These are phyloP conservation scores for Cystobasidium sp. DNA, from an alignment of 1,284 basidiomycete genomes.

Conservation along the genomic window DNA sequence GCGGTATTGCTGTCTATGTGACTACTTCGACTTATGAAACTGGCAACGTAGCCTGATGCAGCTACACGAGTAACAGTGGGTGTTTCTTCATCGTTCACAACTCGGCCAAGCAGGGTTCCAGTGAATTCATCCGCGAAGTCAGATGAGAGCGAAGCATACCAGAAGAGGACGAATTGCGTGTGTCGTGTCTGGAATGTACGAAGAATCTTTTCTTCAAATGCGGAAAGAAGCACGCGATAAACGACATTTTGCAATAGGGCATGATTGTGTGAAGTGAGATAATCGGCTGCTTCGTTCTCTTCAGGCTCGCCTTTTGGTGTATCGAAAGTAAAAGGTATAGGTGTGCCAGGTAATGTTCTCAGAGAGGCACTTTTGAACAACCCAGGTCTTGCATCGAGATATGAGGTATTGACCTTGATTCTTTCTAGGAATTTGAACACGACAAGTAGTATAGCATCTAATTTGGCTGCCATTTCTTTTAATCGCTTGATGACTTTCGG, in stretches of 20 bases:
- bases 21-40: conserved; percentile 85
- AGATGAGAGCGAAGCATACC: conserved; percentile 85
- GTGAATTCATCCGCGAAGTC: conserved; percentile 92
- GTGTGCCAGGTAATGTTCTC: conserved; percentile 52
- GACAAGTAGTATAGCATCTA: conserved; percentile 84
- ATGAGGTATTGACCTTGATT: conserved; percentile 3
- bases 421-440: conserved; percentile 79
- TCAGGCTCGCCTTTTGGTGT: neutral
- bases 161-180: conserved; percentile 96
- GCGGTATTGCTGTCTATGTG: conserved; percentile 80
- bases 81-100: conserved; percentile 68
- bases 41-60: conserved; percentile 88
- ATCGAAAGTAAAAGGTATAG: conserved; percentile 37
- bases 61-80: conserved; percentile 81
- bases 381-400: neutral
- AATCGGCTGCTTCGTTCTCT: conserved; percentile 42
- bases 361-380: conserved; percentile 36
- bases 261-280: conserved; percentile 53
- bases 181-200: conserved; percentile 96
- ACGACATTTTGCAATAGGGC: conserved; percentile 35
- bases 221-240: conserved; percentile 84
- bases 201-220: conserved; percentile 91
- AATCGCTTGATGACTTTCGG: conserved; percentile 69
- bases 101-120: conserved; percentile 86
- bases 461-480: conserved; percentile 83